Base-by-base conservation (phyloP, 441 rosid genomes). In the Lepidium campestre region DNA sequence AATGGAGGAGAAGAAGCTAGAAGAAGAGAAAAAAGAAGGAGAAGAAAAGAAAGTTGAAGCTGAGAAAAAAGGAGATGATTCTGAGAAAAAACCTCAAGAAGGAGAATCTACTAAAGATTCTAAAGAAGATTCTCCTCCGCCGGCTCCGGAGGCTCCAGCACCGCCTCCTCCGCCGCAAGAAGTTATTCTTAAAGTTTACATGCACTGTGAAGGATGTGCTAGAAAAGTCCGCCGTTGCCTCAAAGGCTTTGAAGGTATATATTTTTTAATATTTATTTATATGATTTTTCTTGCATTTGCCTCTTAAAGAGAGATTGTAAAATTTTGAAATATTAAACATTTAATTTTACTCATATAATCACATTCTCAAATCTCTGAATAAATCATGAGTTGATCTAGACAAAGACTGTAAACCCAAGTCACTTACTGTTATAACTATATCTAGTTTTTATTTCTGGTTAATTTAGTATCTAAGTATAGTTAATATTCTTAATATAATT, bases 131-230 rank as follows among this genome's bases (percentile, higher is more conserved):
- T 57, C 78, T 65, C 62, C 78, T 8, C 66, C 52, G 10, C 45
- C 59, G 45, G 65, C 45, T 2, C 10, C 75, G 10, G 76, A 48
- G 47, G 55, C 70, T 37, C 74, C 52, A 32, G 42, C 71, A 48
- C 79, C 87, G 12, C 82, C 93, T 4, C 82, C 88, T 9, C 85
- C 90, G 6, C 83, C 86, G 5, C 86, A 73, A 57, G 95, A 88
- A 62, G 74, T 86, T 6, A 70, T 88, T 6, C 79, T 89, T 11
- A 81, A 80, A 71, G 93, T 87, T 29, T 83, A 77, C 87, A 87
- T 89, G 96, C 96, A 87, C 80, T 89, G 94, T 61, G 89, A 90
- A 78, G 96, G 94, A 5, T 90, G 96, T 73, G 94, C 94, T 57
- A 80, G 88, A 37, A 86, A 87, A 73, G 86, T 90, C 55, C 91